Evolutionary conservation across 1,139 yeast genomes (phyloP), one percentile per base, ranked within the genome.

Genomic region (Lodderomyces orthopsilosis): DNA sequence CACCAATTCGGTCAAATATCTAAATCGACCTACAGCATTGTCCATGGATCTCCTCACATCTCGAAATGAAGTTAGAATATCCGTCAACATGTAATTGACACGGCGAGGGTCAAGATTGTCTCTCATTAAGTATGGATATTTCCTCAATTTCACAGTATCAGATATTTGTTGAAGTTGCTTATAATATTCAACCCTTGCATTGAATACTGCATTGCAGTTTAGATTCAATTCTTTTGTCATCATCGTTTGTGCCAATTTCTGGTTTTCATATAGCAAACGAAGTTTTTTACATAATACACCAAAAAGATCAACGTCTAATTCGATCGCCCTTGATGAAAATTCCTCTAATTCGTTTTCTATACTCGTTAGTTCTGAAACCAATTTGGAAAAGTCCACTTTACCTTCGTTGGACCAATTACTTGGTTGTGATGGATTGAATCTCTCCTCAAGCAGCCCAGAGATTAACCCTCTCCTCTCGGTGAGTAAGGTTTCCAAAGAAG

Each of bases 141-240:
- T 54, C 9, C 62, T 57, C 17, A 67, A 56, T 47, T 63, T 70
- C 14, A 89, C 90, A 41, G 82, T 82, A 61, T 93, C 98, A 0
- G 96, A 89, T 27, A 91, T 76, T 43, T 75, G 84, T 61, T 93
- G 98, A 38, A 93, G 72, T 50, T 88, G 93, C 52, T 83, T 81
- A 64, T 83, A 93, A 59, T 90, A 93, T 38, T 78, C 88, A 38
- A 91, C 75, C 46, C 94, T 79, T 6, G 83, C 70, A 61, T 93
- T 93, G 62, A 83, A 91, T 1, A 86, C 75, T 23, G 76, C 75
- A 51, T 88, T 82, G 47, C 87, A 72, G 35, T 65, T 66, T 23
- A 75, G 70, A 41, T 79, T 69, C 15, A 79, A 64, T 45, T 77
- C 83, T 45, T 64, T 70, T 46, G 75, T 77, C 15, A 79, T 47